Evolutionary conservation across 1,284 basidiomycete species (phyloP).

Genomic region (Apiotrichum mycotoxinovorans): DNA sequence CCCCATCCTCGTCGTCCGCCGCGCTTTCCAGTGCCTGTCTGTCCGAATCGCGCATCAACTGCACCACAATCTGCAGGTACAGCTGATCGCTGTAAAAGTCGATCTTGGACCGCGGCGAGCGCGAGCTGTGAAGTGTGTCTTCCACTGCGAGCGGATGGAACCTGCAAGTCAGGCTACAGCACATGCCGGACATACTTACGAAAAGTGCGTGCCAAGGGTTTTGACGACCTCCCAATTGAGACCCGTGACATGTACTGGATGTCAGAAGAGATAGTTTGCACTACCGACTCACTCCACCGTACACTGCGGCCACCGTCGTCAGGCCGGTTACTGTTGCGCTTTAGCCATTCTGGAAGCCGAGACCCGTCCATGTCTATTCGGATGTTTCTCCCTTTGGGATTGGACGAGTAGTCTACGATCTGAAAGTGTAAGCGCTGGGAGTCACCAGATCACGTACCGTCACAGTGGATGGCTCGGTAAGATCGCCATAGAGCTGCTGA

Average conservation of each 20-base stretch:
- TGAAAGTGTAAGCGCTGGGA: conserved; percentile 6
- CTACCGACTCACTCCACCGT: conserved; percentile 38
- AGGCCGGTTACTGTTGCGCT: conserved; percentile 9
- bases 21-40: conserved; percentile 18
- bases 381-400: conserved; percentile 37
- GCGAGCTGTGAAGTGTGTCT: conserved; percentile 41
- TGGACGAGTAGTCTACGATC: conserved; percentile 47
- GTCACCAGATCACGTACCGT: neutral
- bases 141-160: conserved; percentile 50
- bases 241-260: conserved; percentile 45
- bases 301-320: conserved; percentile 38
- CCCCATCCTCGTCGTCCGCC: conserved; percentile 14
- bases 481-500: too few relatives aligned
- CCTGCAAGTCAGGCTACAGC: conserved; percentile 16
- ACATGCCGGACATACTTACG: neutral
- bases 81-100: conserved; percentile 50
- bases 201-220: conserved; percentile 38
- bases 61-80: conserved; percentile 47
- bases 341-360: conserved; percentile 38
- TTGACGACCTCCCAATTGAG: conserved; percentile 49
- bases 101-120: conserved; percentile 47
- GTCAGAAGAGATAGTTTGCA: neutral
- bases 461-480: neutral
- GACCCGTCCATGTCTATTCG: conserved; percentile 43
- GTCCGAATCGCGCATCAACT: conserved; percentile 41